These are phyloP conservation scores for Pleurostoma richardsiae DNA, from an alignment of 2,329 filamentous ascomycete species.

Conservation along the genomic window DNA sequence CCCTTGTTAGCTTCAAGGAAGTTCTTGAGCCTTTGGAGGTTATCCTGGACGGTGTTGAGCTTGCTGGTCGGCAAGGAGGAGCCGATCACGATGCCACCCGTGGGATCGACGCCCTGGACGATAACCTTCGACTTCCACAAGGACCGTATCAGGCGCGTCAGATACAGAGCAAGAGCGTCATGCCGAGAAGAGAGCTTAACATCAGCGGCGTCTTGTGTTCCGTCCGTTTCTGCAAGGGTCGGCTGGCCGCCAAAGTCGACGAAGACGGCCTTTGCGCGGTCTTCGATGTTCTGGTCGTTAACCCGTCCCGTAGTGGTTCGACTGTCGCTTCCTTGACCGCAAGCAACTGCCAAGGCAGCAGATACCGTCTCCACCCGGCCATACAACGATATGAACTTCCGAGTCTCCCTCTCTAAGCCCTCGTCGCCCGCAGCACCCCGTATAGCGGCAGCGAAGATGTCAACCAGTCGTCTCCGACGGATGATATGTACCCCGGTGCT, in stretches of 20 bases:
- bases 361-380: slow-evolving; percentile 86
- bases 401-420: slow-evolving; percentile 74
- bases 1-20: slow-evolving; percentile 86
- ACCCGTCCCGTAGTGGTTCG: slow-evolving; percentile 68
- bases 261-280: slow-evolving; percentile 80
- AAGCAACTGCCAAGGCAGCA: slow-evolving; percentile 88
- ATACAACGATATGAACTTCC: slow-evolving; percentile 79
- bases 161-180: slow-evolving; percentile 80
- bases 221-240: slow-evolving; percentile 71
- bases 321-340: slow-evolving; percentile 80
- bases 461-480: slow-evolving; percentile 77
- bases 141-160: slow-evolving; percentile 80
- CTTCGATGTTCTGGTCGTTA: slow-evolving; percentile 79
- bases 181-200: slow-evolving; percentile 86
- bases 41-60: slow-evolving; percentile 71
- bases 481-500: slow-evolving; percentile 87
- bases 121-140: slow-evolving; percentile 83
- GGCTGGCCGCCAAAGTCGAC: slow-evolving; percentile 91
- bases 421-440: slow-evolving; percentile 70
- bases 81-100: slow-evolving; percentile 56
- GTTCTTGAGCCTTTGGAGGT: slow-evolving; percentile 69
- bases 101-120: slow-evolving; percentile 40
- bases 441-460: slow-evolving; percentile 83
- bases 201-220: slow-evolving; percentile 69
- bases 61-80: slow-evolving; percentile 66